These are phyloP conservation scores for Thelonectria discophora DNA, from an alignment of 2,329 filamentous ascomycete genomes.

Conservation along the genomic window DNA sequence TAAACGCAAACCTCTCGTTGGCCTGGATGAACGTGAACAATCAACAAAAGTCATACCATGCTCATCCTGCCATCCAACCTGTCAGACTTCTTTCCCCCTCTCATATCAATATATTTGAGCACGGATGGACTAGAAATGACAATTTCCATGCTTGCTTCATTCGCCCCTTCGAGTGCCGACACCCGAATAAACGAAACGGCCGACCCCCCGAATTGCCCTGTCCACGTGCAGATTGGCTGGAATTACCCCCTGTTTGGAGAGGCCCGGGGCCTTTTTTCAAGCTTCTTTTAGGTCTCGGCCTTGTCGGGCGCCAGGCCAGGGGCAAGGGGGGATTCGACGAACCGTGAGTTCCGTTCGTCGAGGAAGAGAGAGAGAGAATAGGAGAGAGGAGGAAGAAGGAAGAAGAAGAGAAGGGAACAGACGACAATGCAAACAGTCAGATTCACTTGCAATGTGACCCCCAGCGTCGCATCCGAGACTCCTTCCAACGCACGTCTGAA, in stretches of 20 bases:
- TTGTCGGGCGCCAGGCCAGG: background rate
- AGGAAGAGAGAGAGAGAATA: no score
- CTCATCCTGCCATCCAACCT: background rate
- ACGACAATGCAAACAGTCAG: no score
- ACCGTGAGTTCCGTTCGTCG: no score
- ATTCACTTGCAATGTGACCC: no score
- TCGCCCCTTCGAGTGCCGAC: conserved; percentile 9
- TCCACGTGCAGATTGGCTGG: conserved; percentile 4
- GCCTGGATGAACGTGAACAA: background rate
- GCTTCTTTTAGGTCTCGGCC: background rate
- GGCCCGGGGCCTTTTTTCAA: background rate
- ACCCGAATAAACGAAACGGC: conserved; percentile 6
- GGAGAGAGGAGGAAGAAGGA: no score
- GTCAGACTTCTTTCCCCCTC: background rate
- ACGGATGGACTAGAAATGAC: no score
- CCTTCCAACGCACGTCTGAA: no score
- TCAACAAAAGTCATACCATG: no score
- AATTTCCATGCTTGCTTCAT: no score
- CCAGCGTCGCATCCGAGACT: no score
- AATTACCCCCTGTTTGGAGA: conserved; percentile 2
- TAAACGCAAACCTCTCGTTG: conserved; percentile 1
- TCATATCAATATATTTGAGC: background rate
- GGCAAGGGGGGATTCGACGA: no score
- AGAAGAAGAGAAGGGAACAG: no score
- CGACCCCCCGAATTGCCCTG: background rate